These are phyloP conservation scores for Scorias spongiosa DNA, from an alignment of 2,329 filamentous ascomycete genomes.

Conservation along the genomic window DNA sequence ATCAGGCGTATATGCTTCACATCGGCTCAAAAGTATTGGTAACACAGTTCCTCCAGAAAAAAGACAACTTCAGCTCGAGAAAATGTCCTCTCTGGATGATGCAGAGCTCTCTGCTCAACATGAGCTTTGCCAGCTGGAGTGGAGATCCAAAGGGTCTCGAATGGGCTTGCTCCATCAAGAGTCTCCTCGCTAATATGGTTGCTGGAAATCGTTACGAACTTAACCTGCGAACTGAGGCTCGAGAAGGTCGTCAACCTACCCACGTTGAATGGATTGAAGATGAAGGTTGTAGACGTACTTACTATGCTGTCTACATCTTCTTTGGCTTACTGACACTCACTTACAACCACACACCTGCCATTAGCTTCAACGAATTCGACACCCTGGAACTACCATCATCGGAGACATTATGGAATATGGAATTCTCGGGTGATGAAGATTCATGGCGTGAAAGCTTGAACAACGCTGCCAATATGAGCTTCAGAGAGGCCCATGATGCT, in stretches of 20 bases:
- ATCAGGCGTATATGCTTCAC: constrained; percentile 92
- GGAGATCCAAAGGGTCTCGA: constrained; percentile 93
- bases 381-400: constrained; percentile 83
- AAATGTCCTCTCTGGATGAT: constrained; percentile 97
- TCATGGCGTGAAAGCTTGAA: constrained; percentile 71
- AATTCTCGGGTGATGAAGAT: constrained; percentile 53
- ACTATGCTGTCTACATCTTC: constrained; percentile 98
- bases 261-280: constrained; percentile 92
- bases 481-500: constrained; percentile 86
- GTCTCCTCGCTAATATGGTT: constrained; percentile 95
- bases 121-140: constrained; percentile 99
- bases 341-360: constrained; percentile 95
- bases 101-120: constrained; percentile 92
- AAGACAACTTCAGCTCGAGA: constrained; percentile 95
- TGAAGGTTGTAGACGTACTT: constrained; percentile 88
- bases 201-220: constrained; percentile 92
- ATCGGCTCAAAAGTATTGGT: constrained; percentile 95
- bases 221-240: constrained; percentile 80
- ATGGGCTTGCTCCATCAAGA: constrained; percentile 99
- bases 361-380: constrained; percentile 97
- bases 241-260: constrained; percentile 58
- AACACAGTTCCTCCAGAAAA: constrained; percentile 93
- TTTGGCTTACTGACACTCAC: constrained; percentile 88
- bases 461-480: constrained; percentile 60
- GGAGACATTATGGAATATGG: constrained; percentile 85